Conservation (phyloP, 768 basidiomycete species). For the Pleurotus citrinopileatus region DNA sequence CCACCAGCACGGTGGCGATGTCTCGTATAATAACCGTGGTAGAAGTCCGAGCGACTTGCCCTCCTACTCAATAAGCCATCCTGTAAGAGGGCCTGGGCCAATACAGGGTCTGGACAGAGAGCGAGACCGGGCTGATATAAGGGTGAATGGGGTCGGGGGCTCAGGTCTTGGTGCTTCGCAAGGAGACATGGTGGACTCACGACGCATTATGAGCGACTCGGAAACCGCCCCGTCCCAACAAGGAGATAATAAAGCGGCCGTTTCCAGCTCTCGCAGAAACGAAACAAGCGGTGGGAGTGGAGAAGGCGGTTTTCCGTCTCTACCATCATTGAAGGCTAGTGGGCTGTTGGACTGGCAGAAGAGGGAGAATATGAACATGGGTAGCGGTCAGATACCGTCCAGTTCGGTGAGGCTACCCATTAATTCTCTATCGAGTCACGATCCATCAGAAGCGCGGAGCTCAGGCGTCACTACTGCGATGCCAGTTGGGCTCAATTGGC, state of each 20-base stretch:
- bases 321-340: constrained; percentile 74
- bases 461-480: constrained; percentile 37
- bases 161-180: not conserved
- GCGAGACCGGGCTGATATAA: constrained; percentile 14
- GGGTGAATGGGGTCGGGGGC: constrained; percentile 1
- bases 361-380: constrained; percentile 15
- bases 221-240: constrained; percentile 14
- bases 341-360: constrained; percentile 64
- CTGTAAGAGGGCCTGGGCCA: constrained; percentile 13
- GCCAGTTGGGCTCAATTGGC: constrained; percentile 70
- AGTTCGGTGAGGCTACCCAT: constrained; percentile 3
- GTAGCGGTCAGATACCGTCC: constrained; percentile 17
- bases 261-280: constrained; percentile 9
- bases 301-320: constrained; percentile 37
- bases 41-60: constrained; percentile 8
- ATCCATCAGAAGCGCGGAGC: constrained; percentile 23
- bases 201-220: constrained; percentile 5
- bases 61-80: constrained; percentile 24
- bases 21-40: constrained; percentile 20
- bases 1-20: constrained; percentile 26
- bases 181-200: not conserved
- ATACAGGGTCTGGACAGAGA: constrained; percentile 13
- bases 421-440: constrained; percentile 19
- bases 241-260: not conserved
- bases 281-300: constrained; percentile 17